Conservation (phyloP, 75 land plant genomes). For the Cupressus sempervirens region DNA sequence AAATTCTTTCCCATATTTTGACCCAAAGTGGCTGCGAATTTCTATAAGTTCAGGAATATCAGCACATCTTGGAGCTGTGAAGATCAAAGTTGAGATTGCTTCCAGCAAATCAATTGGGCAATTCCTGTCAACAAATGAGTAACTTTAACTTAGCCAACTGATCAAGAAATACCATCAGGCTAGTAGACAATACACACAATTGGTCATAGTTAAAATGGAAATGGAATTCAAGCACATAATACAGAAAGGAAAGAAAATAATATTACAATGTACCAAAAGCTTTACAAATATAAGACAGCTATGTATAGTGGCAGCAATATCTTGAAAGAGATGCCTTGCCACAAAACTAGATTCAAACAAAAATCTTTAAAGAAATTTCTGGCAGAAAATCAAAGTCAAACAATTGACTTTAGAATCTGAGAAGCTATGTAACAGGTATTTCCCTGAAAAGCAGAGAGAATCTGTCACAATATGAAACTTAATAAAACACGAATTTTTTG, state of each 20-base stretch:
- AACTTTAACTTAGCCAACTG: neutral
- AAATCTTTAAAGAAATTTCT: neutral
- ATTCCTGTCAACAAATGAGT: constrained; percentile 28
- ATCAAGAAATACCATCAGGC: neutral
- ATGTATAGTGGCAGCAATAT: neutral
- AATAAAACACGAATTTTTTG: neutral
- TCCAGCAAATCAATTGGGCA: constrained; percentile 93
- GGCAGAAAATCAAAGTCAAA: neutral
- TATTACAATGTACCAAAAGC: neutral
- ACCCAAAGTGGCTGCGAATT: constrained; percentile 59
- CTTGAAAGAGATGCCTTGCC: neutral
- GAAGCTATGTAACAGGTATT: neutral
- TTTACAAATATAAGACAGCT: neutral
- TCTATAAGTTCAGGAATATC: constrained; percentile 76
- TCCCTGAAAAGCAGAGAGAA: neutral
- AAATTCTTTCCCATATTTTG: constrained; percentile 96
- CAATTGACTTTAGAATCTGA: neutral
- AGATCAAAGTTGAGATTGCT: constrained; percentile 83
- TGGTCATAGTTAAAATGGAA: neutral
- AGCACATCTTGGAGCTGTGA: constrained; percentile 91
- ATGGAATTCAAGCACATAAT: too few species aligned
- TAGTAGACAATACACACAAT: neutral
- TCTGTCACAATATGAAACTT: neutral
- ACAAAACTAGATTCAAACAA: neutral
- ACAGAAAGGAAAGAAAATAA: neutral